Conservation (phyloP, 495 filamentous ascomycete species). For the Chaetomium cochliodes region DNA sequence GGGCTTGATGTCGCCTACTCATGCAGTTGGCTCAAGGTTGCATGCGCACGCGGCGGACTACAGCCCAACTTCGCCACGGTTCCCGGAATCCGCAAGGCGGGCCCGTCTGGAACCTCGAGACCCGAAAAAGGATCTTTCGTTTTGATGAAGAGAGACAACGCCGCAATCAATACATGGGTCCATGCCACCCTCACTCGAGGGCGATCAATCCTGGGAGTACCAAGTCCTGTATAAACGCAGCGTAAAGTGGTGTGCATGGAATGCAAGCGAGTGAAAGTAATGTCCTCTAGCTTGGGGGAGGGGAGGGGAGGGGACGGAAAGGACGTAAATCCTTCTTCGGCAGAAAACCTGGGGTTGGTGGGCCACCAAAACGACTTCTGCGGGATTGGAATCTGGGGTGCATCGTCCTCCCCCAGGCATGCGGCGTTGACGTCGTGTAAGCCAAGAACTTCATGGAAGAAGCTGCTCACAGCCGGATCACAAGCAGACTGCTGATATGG, state of each 20-base stretch:
- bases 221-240: too few relatives aligned
- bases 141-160: not conserved
- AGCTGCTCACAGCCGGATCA: constrained; percentile 5
- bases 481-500: not conserved
- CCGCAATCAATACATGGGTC: not conserved
- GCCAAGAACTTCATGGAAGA: not conserved
- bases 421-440: constrained; percentile 6
- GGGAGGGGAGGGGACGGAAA: not conserved
- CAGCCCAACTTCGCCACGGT: not conserved
- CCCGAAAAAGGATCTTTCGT: not conserved
- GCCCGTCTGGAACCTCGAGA: not conserved
- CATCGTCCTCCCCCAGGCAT: not conserved
- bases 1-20: not conserved
- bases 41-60: not conserved
- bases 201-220: not conserved
- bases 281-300: not conserved
- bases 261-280: not conserved
- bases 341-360: constrained; percentile 14
- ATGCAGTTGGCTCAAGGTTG: not conserved
- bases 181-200: not conserved
- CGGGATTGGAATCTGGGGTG: constrained; percentile 8
- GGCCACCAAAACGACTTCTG: not conserved
- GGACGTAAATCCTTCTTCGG: not conserved
- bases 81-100: not conserved
- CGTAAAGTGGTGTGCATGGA: too few relatives aligned